Percentiles rank a stretch among this genome's conserved stretches.
Evolutionary conservation across 805 yeast genomes (phyloP).

Genomic region (Ogataea angusta): DNA sequence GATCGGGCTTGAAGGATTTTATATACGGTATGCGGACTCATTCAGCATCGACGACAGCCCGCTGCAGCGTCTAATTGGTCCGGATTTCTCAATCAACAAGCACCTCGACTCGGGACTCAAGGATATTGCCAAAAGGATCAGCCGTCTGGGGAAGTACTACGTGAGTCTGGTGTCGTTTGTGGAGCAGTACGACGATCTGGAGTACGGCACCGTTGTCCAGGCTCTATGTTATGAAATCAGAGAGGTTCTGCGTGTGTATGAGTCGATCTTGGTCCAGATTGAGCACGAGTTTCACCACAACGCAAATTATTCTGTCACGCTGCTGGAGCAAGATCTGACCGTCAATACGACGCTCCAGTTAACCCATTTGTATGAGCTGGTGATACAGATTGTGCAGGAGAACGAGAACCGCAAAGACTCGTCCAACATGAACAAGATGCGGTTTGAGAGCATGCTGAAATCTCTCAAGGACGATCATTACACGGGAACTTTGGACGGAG

Average conservation of each 20-base stretch:
- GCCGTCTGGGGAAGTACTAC: slow-evolving; percentile 61
- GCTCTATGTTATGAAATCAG: slow-evolving; percentile 63
- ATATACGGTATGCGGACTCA: slow-evolving; percentile 62
- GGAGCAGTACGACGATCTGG: slow-evolving; percentile 51
- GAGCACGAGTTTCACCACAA: slow-evolving; percentile 52
- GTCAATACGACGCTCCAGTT: slow-evolving; percentile 38
- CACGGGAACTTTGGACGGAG: slow-evolving; percentile 46
- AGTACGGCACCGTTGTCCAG: slow-evolving; percentile 72
- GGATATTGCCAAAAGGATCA: slow-evolving; percentile 60
- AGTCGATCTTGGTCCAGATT: slow-evolving; percentile 36
- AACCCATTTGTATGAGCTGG: slow-evolving; percentile 56
- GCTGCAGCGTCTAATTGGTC: slow-evolving; percentile 54
- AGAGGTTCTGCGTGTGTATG: slow-evolving; percentile 36
- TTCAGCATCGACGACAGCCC: slow-evolving; percentile 44
- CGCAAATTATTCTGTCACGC: slow-evolving; percentile 53
- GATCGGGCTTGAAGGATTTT: slow-evolving; percentile 73
- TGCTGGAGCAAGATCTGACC: slow-evolving; percentile 50
- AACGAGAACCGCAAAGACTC: slow-evolving; percentile 38
- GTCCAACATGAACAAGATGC: slow-evolving; percentile 27
- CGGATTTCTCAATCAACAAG: slow-evolving; percentile 70
- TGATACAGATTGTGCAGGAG: slow-evolving; percentile 47
- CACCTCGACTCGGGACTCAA: slow-evolving; percentile 71
- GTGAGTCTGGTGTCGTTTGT: slow-evolving; percentile 56
- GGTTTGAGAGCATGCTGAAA: slow-evolving; percentile 31
- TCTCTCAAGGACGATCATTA: slow-evolving; percentile 40